phyloP scores from a whole-genome alignment of 202 grass and related monocot species.

The Cymbopogon flexuosus region DNA sequence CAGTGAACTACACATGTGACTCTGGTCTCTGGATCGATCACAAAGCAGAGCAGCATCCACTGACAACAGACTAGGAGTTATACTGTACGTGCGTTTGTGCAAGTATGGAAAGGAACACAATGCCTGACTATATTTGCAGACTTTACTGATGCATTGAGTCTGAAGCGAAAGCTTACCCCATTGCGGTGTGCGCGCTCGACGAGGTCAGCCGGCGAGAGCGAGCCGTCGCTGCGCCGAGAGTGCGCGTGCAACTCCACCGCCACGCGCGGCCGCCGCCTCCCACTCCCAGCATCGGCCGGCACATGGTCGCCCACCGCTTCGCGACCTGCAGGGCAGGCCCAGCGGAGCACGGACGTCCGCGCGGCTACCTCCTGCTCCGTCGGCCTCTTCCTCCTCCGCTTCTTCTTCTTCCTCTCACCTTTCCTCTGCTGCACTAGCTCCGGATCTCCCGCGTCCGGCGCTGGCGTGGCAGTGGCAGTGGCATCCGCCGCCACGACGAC shows the following conservation, averaged over 20 bases:
- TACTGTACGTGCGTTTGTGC: too few relatives aligned
- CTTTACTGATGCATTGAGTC: too few relatives aligned
- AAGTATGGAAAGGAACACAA: too few relatives aligned
- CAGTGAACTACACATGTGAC: neutral
- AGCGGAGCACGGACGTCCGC: conserved; percentile 42
- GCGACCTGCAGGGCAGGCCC: conserved; percentile 44
- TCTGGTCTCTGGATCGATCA: neutral
- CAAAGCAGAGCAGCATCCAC: neutral
- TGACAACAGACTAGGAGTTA: neutral
- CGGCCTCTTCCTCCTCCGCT: neutral
- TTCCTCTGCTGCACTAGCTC: neutral
- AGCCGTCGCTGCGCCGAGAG: conserved; percentile 57
- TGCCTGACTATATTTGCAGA: neutral
- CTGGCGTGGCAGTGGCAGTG: neutral
- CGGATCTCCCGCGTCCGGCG: neutral
- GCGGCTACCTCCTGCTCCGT: conserved; percentile 52
- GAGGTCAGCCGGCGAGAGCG: conserved; percentile 62
- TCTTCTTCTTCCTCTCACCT: neutral
- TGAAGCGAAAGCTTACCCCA: conserved; percentile 30
- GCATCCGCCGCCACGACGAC: neutral
- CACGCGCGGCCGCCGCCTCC: conserved; percentile 12
- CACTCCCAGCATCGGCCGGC: neutral
- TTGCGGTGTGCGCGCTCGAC: conserved; percentile 65
- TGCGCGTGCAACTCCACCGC: conserved; percentile 71
- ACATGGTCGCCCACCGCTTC: neutral